These are phyloP conservation scores for Pilatotrama ljubarskyi DNA, from an alignment of 768 basidiomycete genomes.

Conservation along the genomic window DNA sequence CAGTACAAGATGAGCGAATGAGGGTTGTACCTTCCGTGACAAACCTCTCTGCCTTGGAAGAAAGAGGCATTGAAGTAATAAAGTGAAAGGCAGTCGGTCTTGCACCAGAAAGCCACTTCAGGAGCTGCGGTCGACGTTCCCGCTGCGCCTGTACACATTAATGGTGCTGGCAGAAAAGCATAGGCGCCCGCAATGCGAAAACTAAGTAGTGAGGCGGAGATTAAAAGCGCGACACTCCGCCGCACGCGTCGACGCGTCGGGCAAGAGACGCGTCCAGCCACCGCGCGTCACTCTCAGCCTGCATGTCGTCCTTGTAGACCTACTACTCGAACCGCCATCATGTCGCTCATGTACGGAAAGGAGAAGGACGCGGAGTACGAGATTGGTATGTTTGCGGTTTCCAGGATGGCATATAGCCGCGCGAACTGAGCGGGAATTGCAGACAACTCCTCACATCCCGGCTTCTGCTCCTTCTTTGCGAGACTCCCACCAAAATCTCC, in stretches of 20 bases:
- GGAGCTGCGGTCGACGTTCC: constrained; percentile 33
- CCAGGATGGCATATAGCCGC: too few relatives aligned
- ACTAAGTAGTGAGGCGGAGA: constrained; percentile 3
- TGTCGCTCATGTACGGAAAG: constrained; percentile 66
- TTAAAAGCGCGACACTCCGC: constrained; percentile 22
- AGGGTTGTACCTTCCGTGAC: constrained; percentile 32
- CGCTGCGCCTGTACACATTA: constrained; percentile 42
- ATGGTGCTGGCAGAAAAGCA: constrained; percentile 20
- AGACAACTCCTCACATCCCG: constrained; percentile 72
- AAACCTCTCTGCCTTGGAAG: constrained; percentile 29
- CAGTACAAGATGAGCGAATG: neutral
- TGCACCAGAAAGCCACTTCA: constrained; percentile 39
- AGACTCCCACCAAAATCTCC: constrained; percentile 67
- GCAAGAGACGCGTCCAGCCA: constrained; percentile 15
- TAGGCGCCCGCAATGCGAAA: neutral
- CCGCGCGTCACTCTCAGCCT: neutral
- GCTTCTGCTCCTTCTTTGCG: constrained; percentile 73
- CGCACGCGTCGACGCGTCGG: constrained; percentile 25
- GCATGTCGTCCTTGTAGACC: neutral
- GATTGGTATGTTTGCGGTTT: constrained; percentile 25
- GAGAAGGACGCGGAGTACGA: constrained; percentile 52
- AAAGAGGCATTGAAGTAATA: constrained; percentile 30
- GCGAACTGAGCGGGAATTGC: neutral
- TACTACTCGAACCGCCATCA: constrained; percentile 24
- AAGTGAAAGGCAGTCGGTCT: constrained; percentile 29